Conservation (phyloP, 441 rosid species). For the Populus tomentosa region DNA sequence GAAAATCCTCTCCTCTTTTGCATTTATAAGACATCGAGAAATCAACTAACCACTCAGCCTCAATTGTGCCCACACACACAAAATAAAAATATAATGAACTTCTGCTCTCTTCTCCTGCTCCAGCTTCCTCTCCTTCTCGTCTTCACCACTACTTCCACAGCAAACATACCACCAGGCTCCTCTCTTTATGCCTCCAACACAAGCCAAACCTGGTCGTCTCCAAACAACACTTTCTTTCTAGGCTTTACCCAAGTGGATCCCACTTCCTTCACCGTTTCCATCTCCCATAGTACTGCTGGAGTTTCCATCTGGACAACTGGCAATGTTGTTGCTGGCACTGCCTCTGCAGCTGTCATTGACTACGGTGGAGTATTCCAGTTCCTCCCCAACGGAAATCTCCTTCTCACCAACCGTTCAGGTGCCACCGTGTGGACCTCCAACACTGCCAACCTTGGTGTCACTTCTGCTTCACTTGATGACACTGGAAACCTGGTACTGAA, state of each 20-base stretch:
- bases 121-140: not conserved
- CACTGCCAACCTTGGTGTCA: conserved; percentile 36
- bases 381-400: conserved; percentile 37
- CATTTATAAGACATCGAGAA: too few relatives aligned
- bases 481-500: conserved; percentile 40
- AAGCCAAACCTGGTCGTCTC: conserved; percentile 43
- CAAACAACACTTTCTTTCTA: conserved; percentile 36
- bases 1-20: too few relatives aligned
- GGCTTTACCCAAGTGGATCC: conserved; percentile 32
- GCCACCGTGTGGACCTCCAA: conserved; percentile 41
- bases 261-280: conserved; percentile 34
- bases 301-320: conserved; percentile 51
- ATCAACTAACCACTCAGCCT: not conserved
- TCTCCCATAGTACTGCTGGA: conserved; percentile 30
- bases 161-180: conserved; percentile 33
- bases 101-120: not conserved
- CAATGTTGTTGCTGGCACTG: not conserved
- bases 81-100: not conserved
- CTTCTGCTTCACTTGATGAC: conserved; percentile 45
- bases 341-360: conserved; percentile 34
- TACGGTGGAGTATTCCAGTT: conserved; percentile 38
- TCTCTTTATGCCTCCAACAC: conserved; percentile 38
- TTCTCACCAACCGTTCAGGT: conserved; percentile 42
- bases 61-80: not conserved
- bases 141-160: conserved; percentile 9